Base-by-base conservation (phyloP, 768 basidiomycete species). In the Termitomyces eurrhizus region DNA sequence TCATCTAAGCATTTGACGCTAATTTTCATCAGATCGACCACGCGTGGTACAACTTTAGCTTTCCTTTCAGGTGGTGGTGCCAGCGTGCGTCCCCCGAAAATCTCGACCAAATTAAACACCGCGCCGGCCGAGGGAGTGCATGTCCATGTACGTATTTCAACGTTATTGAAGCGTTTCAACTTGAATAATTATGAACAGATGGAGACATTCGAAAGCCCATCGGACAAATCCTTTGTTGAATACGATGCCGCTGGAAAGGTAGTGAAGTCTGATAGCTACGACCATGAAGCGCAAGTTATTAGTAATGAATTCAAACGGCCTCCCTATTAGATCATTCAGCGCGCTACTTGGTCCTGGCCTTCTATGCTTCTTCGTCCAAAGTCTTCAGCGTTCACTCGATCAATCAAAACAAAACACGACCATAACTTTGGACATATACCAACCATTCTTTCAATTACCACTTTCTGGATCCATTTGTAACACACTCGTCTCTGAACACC, bases 261-360 rank as follows among this genome's bases (percentile, higher is more conserved):
- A n/a, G 67, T 77, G 37, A 78, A 77, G 61, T 64, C 67, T 21
- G 80, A 80, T 53, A 70, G 70, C 24, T 82, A 78, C 61, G 88
- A 89, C 68, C 76, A 81, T 9, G 88, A 89, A 70, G 78, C 83
- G 18, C 85, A 86, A 58, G 74, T 71, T 55, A 83, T 83, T 66
- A 80, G 73, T 66, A 75, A 80, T 57, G 88, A 89, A 62, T 87
- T 87, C 78, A 89, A 89, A 70, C 80, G 76, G 21, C 84, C 84
- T 21, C 78, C 78, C 1, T 80, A 80, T 64, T 80, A 72, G 42
- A n/a, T 35, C 35, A 37, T 50, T 14, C 5, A 4, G 26, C 4
- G 26, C 46, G 21, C 24, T 4, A 8, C 24, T 32, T 41, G 5
- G 29, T 29, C 1, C 9, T 8, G 35, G 24, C n/a, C 8, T 36